phyloP scores from a whole-genome alignment of 306 rosid genomes.

The Prunus mume region DNA sequence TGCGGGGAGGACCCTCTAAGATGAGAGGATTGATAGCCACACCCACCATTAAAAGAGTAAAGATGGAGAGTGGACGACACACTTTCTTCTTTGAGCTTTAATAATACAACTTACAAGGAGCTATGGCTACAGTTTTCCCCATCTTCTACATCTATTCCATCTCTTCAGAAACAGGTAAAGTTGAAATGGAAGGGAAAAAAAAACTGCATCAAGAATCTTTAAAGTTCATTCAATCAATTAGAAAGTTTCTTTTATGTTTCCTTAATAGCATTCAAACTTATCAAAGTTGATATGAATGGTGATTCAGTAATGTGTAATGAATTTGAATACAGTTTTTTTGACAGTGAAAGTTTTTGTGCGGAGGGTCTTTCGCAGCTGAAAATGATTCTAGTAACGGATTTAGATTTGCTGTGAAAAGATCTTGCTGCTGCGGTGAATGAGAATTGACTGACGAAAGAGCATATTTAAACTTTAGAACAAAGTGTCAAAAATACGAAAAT shows the following conservation, averaged over 20 bases:
- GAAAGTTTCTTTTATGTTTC: neutral
- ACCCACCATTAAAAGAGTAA: constrained; percentile 31
- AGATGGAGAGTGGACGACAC: constrained; percentile 15
- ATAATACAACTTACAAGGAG: neutral
- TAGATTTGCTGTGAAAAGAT: no score
- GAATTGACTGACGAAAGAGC: no score
- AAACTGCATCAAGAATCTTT: neutral
- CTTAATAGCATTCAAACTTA: neutral
- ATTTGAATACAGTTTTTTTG: accelerated
- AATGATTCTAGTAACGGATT: no score
- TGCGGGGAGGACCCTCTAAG: neutral
- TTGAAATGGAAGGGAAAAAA: neutral
- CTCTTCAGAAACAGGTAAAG: neutral
- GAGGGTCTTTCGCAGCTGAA: no score
- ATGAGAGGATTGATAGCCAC: constrained; percentile 32
- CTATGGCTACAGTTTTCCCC: neutral
- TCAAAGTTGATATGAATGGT: no score
- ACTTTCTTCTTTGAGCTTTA: constrained; percentile 12
- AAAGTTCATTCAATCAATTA: constrained; percentile 13
- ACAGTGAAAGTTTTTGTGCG: no score
- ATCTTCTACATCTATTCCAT: neutral
- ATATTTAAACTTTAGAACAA: no score
- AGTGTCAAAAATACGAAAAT: no score
- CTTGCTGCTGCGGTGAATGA: no score
- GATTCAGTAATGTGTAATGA: neutral